Percentiles rank a stretch among this genome's conserved stretches.
These are phyloP conservation scores for Metschnikowia amazonensis DNA, from an alignment of 805 yeast genomes.

Conservation along the genomic window DNA sequence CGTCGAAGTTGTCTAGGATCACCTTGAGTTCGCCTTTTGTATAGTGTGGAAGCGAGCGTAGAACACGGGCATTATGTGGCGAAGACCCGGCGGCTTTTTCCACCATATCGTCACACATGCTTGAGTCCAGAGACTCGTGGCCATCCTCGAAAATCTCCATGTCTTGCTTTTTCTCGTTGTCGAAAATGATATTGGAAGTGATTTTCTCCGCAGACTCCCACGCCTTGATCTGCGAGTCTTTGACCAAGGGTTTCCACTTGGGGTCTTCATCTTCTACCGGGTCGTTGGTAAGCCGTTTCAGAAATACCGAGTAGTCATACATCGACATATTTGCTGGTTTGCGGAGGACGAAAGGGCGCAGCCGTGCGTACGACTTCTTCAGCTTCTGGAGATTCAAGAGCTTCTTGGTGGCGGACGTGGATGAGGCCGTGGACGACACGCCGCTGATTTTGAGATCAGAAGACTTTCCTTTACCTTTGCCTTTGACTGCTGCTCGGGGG, in stretches of 20 bases:
- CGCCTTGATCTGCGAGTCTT: slow-evolving; percentile 40
- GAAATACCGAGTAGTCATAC: slow-evolving; percentile 38
- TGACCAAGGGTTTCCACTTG: slow-evolving; percentile 30
- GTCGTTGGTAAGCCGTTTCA: neutral
- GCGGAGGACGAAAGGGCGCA: slow-evolving; percentile 26
- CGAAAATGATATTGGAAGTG: slow-evolving; percentile 34
- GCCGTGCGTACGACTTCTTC: slow-evolving; percentile 22
- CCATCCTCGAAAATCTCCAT: slow-evolving; percentile 10
- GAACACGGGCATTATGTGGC: slow-evolving; percentile 5
- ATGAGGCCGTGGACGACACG: slow-evolving; percentile 14
- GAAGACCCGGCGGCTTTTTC: neutral
- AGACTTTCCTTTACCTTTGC: slow-evolving; percentile 5
- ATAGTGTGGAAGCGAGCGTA: slow-evolving; percentile 38
- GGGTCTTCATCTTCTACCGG: slow-evolving; percentile 2
- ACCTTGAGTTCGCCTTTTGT: slow-evolving; percentile 34
- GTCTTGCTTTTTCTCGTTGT: slow-evolving; percentile 23
- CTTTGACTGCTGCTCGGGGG: slow-evolving; percentile 2
- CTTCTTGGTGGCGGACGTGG: slow-evolving; percentile 33
- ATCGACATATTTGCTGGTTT: slow-evolving; percentile 30
- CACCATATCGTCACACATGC: slow-evolving; percentile 5
- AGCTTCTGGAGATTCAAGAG: slow-evolving; percentile 39
- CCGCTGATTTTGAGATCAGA: slow-evolving; percentile 9
- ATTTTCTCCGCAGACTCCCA: slow-evolving; percentile 45
- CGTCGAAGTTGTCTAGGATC: slow-evolving; percentile 19
- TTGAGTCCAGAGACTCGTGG: slow-evolving; percentile 5